Base-by-base conservation (phyloP, 2,329 filamentous ascomycete species). In the Exophiala oligosperma region DNA sequence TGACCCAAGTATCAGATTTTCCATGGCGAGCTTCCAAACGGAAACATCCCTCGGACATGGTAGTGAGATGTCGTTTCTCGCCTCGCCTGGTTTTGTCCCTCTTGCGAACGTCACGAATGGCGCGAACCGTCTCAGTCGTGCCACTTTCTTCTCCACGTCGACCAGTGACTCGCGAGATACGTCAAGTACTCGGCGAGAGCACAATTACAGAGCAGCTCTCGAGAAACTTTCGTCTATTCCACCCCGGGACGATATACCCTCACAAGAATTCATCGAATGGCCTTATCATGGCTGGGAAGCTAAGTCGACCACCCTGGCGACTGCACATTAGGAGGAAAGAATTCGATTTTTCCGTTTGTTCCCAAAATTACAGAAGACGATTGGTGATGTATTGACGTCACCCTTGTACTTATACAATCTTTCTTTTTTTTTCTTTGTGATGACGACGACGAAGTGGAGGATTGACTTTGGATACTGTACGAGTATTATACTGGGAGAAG, bases 251-350 rank as follows among this genome's bases (percentile, higher is more conserved):
- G 62, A 66, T 11, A 61, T 66, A n/a, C 52, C 64, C 26, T 66
- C 64, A 4, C 65, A 67, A 32, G 60, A 63, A 23, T 67, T 64
- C 43, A 64, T 67, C 46, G 62, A 67, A 23, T 61, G 52, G 49
- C 65, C 65, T n/a, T 67, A 63, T 52, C 52, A 56, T 17, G 65
- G 65, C 7, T 67, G 65, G 64, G 54, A 62, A 24, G 29, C 52
- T 12, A 43, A 29, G 47, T 35, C 32, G 32, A 28, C 54, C 38
- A 57, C 62, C 49, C 43, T 61, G 23, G 52, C 57, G 14, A 40
- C 56, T 7, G 60, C 64, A 28, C 62, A 61, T 55, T 66, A 50
- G 56, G 23, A 28, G 29, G 12, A 49, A 44, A 14, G 29, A 52
- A 40, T 41, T 12, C 38, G 24, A 51, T 17, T 8, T 23, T 52